phyloP scores from a whole-genome alignment of 768 basidiomycete genomes.

The Leccinum fibrillosum region DNA sequence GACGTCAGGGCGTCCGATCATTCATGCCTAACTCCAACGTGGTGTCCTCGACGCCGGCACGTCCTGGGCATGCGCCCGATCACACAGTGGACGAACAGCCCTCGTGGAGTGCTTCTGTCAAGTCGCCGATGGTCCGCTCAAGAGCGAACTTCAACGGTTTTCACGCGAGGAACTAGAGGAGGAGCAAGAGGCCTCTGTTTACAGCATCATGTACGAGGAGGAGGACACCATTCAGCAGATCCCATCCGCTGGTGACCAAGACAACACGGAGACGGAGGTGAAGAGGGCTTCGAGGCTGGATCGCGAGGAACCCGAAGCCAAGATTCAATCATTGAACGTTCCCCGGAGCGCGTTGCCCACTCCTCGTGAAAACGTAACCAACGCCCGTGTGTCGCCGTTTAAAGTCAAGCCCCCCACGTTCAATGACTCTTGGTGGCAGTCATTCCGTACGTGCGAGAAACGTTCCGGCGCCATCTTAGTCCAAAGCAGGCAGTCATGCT shows the following conservation, averaged over 20 bases:
- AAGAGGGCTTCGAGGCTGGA: slow-evolving; percentile 41
- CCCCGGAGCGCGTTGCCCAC: slow-evolving; percentile 28
- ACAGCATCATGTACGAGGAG: slow-evolving; percentile 32
- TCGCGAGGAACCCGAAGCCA: slow-evolving; percentile 51
- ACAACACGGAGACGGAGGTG: slow-evolving; percentile 38
- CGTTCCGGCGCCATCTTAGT: slow-evolving; percentile 89
- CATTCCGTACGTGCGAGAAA: slow-evolving; percentile 94
- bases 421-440: slow-evolving; percentile 61
- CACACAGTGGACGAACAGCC: slow-evolving; percentile 46
- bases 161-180: slow-evolving; percentile 30
- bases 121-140: slow-evolving; percentile 69
- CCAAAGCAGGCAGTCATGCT: slow-evolving; percentile 96
- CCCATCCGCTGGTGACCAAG: slow-evolving; percentile 33
- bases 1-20: slow-evolving; percentile 59
- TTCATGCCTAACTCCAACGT: slow-evolving; percentile 68
- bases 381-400: slow-evolving; percentile 44
- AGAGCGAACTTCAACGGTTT: slow-evolving; percentile 58
- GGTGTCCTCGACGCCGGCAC: slow-evolving; percentile 76
- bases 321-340: slow-evolving; percentile 38
- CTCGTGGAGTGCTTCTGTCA: slow-evolving; percentile 69
- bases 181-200: slow-evolving; percentile 24
- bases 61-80: slow-evolving; percentile 29
- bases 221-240: slow-evolving; percentile 25
- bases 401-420: slow-evolving; percentile 41
- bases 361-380: slow-evolving; percentile 34